Base-by-base conservation (phyloP, 2,329 filamentous ascomycete species). In the Ciborinia camelliae region DNA sequence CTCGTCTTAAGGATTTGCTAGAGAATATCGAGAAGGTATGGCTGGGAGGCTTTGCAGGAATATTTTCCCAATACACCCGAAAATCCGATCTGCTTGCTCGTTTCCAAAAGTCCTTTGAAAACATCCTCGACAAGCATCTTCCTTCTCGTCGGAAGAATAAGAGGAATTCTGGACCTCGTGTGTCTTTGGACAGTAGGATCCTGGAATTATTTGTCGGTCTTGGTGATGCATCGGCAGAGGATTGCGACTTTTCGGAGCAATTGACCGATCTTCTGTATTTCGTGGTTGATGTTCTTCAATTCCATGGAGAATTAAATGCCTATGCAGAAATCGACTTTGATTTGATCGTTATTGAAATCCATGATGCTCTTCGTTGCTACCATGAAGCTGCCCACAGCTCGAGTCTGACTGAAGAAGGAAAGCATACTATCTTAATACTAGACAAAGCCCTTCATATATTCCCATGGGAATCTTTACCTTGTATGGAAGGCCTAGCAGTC, bases 281-380 rank as follows among this genome's bases (percentile, higher is more conserved):
- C 74, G 90, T 98, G 1, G 89, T 99, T 7, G 95, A 99, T 72
- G 93, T 98, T 60, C 81, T 99, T 3, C 95, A 98, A 75, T 98
- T 99, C 76, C 91, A 97, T 71, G 95, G 95, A 20, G 96, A 99
- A 78, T 86, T 88, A 55, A 99, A 98, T 74, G 95, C 96, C 0
- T 97, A 97, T 77, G 95, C 99, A 71, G 95, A 99, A 78, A 91
- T 99, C 68, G 94, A 98, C 76, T 96, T 98, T 74, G 95, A 99
- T 69, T 80, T 84, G 70, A 96, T 99, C 86, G 87, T 93, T 6
- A 83, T 98, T 47, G 92, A 97, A 71, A 91, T 91, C 0, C 84
- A 92, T 47, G 94, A 97, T 77, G 91, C 92, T 2, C 79, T 99
- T 32, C 86, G 88, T 58, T 84, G 86, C 0, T 97, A 97, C 73